Base-by-base conservation (phyloP, 305 asterid genomes). In the Caryopteris hybrid region DNA sequence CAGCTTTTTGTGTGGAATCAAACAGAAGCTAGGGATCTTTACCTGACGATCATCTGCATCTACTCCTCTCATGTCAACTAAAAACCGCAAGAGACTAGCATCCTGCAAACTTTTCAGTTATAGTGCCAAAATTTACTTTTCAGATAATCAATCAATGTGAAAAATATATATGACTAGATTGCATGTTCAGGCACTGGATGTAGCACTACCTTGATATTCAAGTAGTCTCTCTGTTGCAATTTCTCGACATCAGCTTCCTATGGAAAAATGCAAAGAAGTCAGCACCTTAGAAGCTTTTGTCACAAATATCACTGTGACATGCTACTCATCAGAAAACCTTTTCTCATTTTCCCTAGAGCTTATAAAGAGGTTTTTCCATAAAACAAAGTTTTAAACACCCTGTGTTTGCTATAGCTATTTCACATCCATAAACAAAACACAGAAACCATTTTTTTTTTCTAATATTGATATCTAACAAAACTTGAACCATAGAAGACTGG, bases 21-120 rank as follows among this genome's bases (percentile, higher is more conserved):
- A 50, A 64, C 17, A 33, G 43, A 34, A 17, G 53, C 51, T 20
- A 69, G 56, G 66, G 67, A 71, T 66, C 29, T 74, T 77, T 80
- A 93, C 96, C 97, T 93, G 99, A 60, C 88, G 83, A 81, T 93
- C 99, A 87, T 93, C 96, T 34, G 91, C 97, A 68, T 93, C 99
- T 31, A 77, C 96, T 39, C 99, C 96, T 82, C 97, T 87, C 99
- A 90, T 93, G 80, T 93, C 99, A 34, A 93, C 99, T 71, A 93
- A 80, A 82, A 93, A 93, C 16, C 99, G 95, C 83, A 93, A 79
- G 64, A 93, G 95, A 83, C 97, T 93, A 17, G 99, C 97, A 84
- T 93, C 99, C 99, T 93, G 94, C 86, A 84, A 85, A 85, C 82
- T 78, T 84, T 79, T 72, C 78, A 71, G 81, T 76, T 76, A 85